Conservation (phyloP, 441 rosid species). For the Melastoma candidum region DNA sequence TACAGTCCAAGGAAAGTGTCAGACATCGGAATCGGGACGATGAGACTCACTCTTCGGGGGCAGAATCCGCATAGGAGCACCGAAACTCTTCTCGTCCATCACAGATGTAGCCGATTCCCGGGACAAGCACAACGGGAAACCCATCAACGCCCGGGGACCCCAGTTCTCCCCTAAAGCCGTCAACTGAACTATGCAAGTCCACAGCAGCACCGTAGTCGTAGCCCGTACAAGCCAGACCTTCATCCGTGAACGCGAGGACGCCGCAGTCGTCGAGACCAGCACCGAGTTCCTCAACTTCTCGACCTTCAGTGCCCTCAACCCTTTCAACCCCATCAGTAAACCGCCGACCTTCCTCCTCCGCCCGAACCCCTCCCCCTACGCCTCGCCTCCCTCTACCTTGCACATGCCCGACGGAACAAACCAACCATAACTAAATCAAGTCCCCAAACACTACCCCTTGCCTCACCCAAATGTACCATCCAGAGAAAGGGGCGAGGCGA, state of each 20-base stretch:
- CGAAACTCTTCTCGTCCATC: constrained; percentile 27
- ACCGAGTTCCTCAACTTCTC: background rate
- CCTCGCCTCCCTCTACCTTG: too few species aligned
- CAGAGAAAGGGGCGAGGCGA: too few species aligned
- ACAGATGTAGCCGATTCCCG: constrained; percentile 29
- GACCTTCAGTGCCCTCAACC: too few species aligned
- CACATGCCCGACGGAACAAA: too few species aligned
- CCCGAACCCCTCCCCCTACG: too few species aligned
- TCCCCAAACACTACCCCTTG: too few species aligned
- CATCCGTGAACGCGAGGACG: constrained; percentile 40
- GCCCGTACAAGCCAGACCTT: constrained; percentile 87
- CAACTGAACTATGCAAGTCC: constrained; percentile 94
- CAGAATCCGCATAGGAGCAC: constrained; percentile 36
- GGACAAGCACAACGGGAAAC: constrained; percentile 73
- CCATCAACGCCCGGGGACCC: constrained; percentile 78
- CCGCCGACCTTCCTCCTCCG: too few species aligned
- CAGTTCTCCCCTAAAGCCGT: constrained; percentile 77
- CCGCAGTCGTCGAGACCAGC: constrained; percentile 6
- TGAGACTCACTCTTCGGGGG: constrained; percentile 72
- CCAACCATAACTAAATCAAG: too few species aligned
- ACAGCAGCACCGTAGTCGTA: constrained; percentile 64
- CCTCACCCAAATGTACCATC: too few species aligned
- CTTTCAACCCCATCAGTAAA: too few species aligned
- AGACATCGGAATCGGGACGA: background rate
- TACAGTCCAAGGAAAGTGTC: background rate